These are phyloP conservation scores for Biscogniauxia mediterranea DNA, from an alignment of 2,329 filamentous ascomycete species.

Conservation along the genomic window DNA sequence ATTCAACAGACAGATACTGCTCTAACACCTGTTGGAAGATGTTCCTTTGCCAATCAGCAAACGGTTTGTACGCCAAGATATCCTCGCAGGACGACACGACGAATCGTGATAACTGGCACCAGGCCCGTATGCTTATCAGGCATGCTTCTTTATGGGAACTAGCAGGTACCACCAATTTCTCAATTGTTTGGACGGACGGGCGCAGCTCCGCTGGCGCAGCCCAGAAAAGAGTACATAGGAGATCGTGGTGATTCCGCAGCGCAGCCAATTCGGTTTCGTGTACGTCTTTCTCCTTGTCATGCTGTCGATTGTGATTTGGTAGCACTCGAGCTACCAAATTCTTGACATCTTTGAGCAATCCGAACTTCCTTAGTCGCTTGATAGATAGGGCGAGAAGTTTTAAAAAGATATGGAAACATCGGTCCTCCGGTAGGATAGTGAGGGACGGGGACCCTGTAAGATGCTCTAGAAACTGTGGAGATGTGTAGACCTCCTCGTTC, in stretches of 20 bases:
- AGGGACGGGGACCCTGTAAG: conserved; percentile 48
- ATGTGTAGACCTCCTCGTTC: conserved; percentile 62
- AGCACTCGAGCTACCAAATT: conserved; percentile 61
- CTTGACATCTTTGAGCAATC: conserved; percentile 54
- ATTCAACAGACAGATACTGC: conserved; percentile 55
- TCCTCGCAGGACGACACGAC: conserved; percentile 47
- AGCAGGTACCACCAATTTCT: conserved; percentile 57
- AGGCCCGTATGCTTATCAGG: conserved; percentile 61
- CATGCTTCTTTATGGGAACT: conserved; percentile 66
- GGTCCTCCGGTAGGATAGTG: conserved; percentile 52
- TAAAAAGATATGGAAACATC: conserved; percentile 66
- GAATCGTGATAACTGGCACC: conserved; percentile 61
- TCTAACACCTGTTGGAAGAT: conserved; percentile 57
- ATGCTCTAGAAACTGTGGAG: conserved; percentile 59
- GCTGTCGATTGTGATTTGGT: conserved; percentile 65
- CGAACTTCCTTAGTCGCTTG: conserved; percentile 46
- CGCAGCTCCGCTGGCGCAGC: conserved; percentile 55
- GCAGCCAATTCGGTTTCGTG: conserved; percentile 61
- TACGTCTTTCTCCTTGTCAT: conserved; percentile 60
- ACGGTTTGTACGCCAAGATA: conserved; percentile 44
- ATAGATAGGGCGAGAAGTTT: conserved; percentile 62
- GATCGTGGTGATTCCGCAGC: conserved; percentile 66
- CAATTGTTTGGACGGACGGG: conserved; percentile 52
- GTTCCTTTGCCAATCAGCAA: conserved; percentile 55
- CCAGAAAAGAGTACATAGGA: conserved; percentile 66